Conservation (phyloP, 495 filamentous ascomycete species). For the Parathielavia hyrcaniae region DNA sequence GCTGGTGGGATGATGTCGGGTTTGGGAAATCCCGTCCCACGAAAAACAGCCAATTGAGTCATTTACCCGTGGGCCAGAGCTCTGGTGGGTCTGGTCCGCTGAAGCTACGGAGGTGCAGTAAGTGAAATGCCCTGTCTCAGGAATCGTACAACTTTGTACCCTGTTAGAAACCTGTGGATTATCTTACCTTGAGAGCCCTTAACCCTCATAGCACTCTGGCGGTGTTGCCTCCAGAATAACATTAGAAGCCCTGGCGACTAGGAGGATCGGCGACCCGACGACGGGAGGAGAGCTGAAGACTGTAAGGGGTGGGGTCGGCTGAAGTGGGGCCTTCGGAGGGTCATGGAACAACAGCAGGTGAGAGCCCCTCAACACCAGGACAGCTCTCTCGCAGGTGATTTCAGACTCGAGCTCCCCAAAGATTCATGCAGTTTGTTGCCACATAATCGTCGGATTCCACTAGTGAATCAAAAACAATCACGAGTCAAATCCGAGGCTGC, state of each 20-base stretch:
- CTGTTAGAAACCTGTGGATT: too few relatives aligned
- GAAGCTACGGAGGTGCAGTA: too few relatives aligned
- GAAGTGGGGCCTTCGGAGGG: too few relatives aligned
- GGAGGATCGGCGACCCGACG: too few relatives aligned
- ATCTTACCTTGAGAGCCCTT: too few relatives aligned
- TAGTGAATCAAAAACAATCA: background rate
- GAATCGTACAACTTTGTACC: too few relatives aligned
- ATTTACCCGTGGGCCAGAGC: slow-evolving; percentile 11
- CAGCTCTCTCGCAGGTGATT: background rate
- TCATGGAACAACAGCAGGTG: too few relatives aligned
- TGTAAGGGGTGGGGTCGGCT: too few relatives aligned
- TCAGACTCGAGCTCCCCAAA: background rate
- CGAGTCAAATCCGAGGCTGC: background rate
- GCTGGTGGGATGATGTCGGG: slow-evolving; percentile 7
- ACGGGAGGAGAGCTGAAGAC: background rate
- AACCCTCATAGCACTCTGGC: too few relatives aligned
- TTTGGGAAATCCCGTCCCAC: background rate
- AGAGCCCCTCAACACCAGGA: slow-evolving; percentile 6
- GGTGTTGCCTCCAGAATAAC: too few relatives aligned
- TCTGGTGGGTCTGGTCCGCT: slow-evolving; percentile 1
- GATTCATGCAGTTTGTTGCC: background rate
- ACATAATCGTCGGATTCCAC: background rate
- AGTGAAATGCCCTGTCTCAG: too few relatives aligned
- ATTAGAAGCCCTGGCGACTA: too few relatives aligned
- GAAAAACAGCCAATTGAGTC: slow-evolving; percentile 7